A percentile compares a stretch with the other conserved stretches of the same genome.
These are phyloP conservation scores for Polysphondylium violaceum DNA, from an alignment of 78 protist species.

Conservation along the genomic window DNA sequence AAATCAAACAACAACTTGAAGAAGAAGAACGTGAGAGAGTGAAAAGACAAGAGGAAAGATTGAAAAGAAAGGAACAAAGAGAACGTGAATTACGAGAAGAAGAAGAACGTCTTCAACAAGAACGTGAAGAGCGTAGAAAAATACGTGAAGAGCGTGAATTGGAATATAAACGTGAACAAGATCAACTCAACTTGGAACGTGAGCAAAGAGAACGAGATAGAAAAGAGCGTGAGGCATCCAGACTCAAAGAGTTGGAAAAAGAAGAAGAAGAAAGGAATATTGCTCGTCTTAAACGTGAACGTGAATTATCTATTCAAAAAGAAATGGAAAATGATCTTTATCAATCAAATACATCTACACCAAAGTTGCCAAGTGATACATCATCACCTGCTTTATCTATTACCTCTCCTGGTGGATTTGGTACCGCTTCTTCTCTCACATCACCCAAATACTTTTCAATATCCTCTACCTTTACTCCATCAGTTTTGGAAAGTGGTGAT, in stretches of 20 bases:
- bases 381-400: neutral
- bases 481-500: neutral
- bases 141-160: slow-evolving; percentile 31
- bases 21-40: slow-evolving; percentile 10
- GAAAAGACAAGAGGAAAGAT: slow-evolving; percentile 31
- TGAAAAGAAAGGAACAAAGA: slow-evolving; percentile 32
- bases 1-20: slow-evolving; percentile 13
- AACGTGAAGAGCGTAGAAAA: slow-evolving; percentile 4
- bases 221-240: neutral
- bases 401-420: neutral
- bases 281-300: neutral
- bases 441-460: neutral
- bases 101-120: neutral
- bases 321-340: slow-evolving; percentile 10
- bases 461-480: slow-evolving; percentile 9
- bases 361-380: neutral
- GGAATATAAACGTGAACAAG: slow-evolving; percentile 22
- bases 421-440: neutral
- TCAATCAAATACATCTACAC: slow-evolving; percentile 6
- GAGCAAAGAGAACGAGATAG: neutral
- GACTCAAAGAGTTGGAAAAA: neutral
- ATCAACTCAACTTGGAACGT: neutral
- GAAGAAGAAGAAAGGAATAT: neutral
- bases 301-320: neutral
- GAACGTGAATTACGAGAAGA: slow-evolving; percentile 17